A percentile compares a stretch with the other conserved stretches of the same genome.
Evolutionary conservation across 768 basidiomycete species (phyloP).

Genomic region (Leccinellum rugosiceps): DNA sequence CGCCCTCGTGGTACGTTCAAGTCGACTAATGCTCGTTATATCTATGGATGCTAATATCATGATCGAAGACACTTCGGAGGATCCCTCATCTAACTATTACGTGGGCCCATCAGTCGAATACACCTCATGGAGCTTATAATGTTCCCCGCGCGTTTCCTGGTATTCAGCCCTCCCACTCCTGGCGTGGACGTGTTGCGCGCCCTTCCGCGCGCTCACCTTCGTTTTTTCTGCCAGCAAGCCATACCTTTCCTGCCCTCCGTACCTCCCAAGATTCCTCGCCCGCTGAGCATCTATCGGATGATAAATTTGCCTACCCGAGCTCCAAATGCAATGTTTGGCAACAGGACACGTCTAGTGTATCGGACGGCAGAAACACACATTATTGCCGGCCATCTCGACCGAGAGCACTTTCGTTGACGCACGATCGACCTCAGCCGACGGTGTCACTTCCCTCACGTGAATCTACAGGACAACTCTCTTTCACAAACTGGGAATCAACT

Average conservation of each 20-base stretch:
- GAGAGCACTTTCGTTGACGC: constrained; percentile 30
- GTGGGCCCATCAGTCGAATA: constrained; percentile 68
- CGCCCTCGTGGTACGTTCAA: constrained; percentile 58
- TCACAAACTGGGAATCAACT: constrained; percentile 25
- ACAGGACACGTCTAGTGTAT: constrained; percentile 1
- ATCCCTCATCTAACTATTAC: constrained; percentile 72
- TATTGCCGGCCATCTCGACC: constrained; percentile 19
- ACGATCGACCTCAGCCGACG: constrained; percentile 19
- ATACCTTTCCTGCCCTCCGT: constrained; percentile 13
- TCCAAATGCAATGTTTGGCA: constrained; percentile 15
- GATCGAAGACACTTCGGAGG: constrained; percentile 59
- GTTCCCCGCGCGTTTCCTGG: constrained; percentile 9
- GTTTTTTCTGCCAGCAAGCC: constrained; percentile 16
- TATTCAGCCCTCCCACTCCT: constrained; percentile 11
- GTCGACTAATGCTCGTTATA: background rate
- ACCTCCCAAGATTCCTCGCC: background rate
- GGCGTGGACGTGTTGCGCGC: constrained; percentile 15
- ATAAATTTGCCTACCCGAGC: background rate
- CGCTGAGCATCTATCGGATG: background rate
- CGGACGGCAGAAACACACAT: constrained; percentile 1
- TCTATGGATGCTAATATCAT: constrained; percentile 1
- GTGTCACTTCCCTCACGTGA: constrained; percentile 22
- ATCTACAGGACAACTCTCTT: constrained; percentile 29
- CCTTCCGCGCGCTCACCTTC: constrained; percentile 10
- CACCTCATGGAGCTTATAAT: constrained; percentile 9